Percentiles rank a stretch among this genome's conserved stretches.
phyloP scores from a whole-genome alignment of 106 monocot species.

The Dioscorea dumetorum region DNA sequence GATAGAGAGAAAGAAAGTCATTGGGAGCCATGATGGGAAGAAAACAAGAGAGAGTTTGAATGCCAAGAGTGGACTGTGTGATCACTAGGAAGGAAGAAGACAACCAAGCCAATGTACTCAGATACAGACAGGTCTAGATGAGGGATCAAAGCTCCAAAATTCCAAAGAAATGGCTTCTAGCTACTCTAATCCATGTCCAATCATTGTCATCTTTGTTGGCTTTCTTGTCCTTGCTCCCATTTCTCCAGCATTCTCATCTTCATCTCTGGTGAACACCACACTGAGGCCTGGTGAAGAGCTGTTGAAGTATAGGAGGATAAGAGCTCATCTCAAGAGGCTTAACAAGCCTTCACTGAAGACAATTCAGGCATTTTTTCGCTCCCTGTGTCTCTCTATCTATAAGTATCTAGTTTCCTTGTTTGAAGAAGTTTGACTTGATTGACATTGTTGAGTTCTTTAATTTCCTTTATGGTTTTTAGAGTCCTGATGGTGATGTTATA shows the following conservation, averaged over 20 bases:
- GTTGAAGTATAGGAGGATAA: slow-evolving; percentile 39
- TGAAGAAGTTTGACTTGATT: neutral
- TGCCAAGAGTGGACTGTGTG: slow-evolving; percentile 12
- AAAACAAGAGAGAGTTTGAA: slow-evolving; percentile 4
- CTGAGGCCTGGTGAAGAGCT: slow-evolving; percentile 41
- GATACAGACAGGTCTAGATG: slow-evolving; percentile 56
- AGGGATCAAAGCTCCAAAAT: slow-evolving; percentile 22
- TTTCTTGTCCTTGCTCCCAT: slow-evolving; percentile 40
- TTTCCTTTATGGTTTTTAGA: slow-evolving; percentile 33
- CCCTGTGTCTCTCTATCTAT: neutral
- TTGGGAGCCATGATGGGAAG: slow-evolving; percentile 1
- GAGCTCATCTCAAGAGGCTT: slow-evolving; percentile 48
- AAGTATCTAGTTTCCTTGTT: neutral
- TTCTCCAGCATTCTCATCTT: slow-evolving; percentile 1
- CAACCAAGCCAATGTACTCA: slow-evolving; percentile 26
- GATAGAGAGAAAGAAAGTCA: neutral
- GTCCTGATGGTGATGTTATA: slow-evolving; percentile 86
- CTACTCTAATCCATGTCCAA: slow-evolving; percentile 10
- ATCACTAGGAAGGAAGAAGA: slow-evolving; percentile 21
- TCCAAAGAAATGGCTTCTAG: slow-evolving; percentile 45
- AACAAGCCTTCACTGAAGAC: slow-evolving; percentile 69
- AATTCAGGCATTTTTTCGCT: slow-evolving; percentile 52
- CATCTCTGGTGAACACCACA: slow-evolving; percentile 22
- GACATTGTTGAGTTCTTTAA: slow-evolving; percentile 1
- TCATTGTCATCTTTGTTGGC: slow-evolving; percentile 24